phyloP scores from a whole-genome alignment of 192 early-diverging fungal species.

The Mortierella claussenii region DNA sequence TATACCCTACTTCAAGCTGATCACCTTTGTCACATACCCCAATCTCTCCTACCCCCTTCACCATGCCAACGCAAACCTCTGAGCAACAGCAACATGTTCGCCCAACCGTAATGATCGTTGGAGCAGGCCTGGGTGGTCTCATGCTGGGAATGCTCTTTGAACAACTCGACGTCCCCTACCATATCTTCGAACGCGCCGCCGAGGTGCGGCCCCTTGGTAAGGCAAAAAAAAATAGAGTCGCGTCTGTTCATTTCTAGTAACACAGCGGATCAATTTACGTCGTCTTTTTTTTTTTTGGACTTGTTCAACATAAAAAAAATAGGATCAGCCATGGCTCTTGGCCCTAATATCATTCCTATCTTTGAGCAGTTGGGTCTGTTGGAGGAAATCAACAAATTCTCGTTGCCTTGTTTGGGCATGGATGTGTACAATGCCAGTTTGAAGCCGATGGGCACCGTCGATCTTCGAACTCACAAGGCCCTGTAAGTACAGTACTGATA shows the following conservation, averaged over 20 bases:
- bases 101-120: constrained; percentile 6
- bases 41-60: no score
- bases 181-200: constrained; percentile 11
- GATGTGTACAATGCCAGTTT: not conserved
- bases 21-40: no score
- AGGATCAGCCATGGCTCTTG: constrained; percentile 15
- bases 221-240: not conserved
- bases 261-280: not conserved
- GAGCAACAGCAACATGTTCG: not conserved
- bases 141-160: constrained; percentile 4
- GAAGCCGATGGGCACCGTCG: constrained; percentile 5
- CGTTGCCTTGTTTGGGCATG: not conserved
- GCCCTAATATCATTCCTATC: constrained; percentile 11
- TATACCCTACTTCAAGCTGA: no score
- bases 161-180: constrained; percentile 1
- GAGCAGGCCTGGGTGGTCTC: constrained; percentile 9
- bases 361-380: constrained; percentile 24
- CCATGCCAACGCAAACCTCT: no score
- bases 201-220: constrained; percentile 12
- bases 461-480: constrained; percentile 3
- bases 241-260: no score
- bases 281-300: not conserved
- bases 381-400: constrained; percentile 10
- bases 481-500: constrained; percentile 4
- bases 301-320: not conserved